Evolutionary conservation across 2,329 filamentous ascomycete genomes (phyloP), one percentile per base, ranked within the genome.

Genomic region (Neofusicoccum laricinum): DNA sequence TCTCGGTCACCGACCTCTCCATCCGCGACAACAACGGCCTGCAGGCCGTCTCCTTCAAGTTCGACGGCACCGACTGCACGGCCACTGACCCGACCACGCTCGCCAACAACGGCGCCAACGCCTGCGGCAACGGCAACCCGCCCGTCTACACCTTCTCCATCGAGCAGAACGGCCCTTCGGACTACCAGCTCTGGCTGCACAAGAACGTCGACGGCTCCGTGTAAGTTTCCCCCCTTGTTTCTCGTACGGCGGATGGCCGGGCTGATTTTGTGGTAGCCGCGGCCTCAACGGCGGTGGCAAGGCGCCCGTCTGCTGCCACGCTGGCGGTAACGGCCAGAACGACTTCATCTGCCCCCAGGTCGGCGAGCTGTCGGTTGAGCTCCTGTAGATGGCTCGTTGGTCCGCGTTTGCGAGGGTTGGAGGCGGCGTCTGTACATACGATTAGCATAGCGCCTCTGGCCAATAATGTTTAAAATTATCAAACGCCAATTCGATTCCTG

Each of bases 11-110:
- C 34, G 59, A 63, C 59, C 34, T 63, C 15, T 53, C 32, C 59
- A 63, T 63, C 59, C 59, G 59, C 48, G 59, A 63, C 46, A 63
- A 63, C 59, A 10, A 51, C 34, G 59, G 59, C 46, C 48, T 63
- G n/a, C 58, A 50, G 58, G n/a, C 58, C 58, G 58, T 45, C 43
- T 49, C 43, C 17, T 49, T 61, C 41, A 61, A 30, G 21, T 19
- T 59, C 55, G 38, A 45, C 21, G 55, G 55, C 41, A 32, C 25
- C 21, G 45, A 49, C 40, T 61, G 57, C 43, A 36, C 30, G 11
- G 30, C 19, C 6, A 34, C 25, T 21, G 25, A 46, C 43, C 14
- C 21, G 25, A 5, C 32, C n/a, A 15, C 41, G 5, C 25, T 48
- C 43, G 57, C 41, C 32, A 12, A 19, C 43, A 38, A 34, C 59